Evolutionary conservation across 2,329 filamentous ascomycete genomes (phyloP).

Genomic region (Arthrinium phaeospermum): DNA sequence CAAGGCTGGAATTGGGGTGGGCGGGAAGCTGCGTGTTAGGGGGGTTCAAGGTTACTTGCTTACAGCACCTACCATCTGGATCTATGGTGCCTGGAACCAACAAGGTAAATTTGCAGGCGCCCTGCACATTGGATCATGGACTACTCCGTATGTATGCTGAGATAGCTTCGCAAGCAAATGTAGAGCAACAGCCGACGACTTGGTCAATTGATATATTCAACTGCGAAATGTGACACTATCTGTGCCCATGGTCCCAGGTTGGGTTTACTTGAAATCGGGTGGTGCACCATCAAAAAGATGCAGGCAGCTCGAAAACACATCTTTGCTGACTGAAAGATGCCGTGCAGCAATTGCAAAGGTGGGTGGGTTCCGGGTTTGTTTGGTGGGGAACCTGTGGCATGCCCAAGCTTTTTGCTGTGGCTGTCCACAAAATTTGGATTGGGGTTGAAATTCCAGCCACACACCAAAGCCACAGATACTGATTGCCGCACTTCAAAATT

Average conservation of each 20-base stretch:
- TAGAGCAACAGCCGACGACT: no score
- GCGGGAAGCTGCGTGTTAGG: slow-evolving; percentile 5
- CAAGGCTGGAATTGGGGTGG: neutral
- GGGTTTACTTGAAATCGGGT: neutral
- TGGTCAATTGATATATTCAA: neutral
- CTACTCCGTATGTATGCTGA: neutral
- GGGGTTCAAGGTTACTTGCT: neutral
- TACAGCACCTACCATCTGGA: slow-evolving; percentile 14
- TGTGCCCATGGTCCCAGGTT: neutral
- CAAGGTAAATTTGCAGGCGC: neutral
- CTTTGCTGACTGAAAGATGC: neutral
- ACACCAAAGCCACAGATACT: slow-evolving; percentile 16
- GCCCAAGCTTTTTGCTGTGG: neutral
- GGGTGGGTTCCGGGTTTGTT: neutral
- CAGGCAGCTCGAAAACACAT: neutral
- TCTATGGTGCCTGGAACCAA: neutral
- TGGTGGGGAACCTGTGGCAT: slow-evolving; percentile 5
- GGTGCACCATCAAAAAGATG: neutral
- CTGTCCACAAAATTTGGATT: slow-evolving; percentile 7
- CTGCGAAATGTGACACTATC: neutral
- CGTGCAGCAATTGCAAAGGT: slow-evolving; percentile 3
- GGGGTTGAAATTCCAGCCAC: slow-evolving; percentile 7
- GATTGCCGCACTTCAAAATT: slow-evolving; percentile 17
- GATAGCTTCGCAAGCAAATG: neutral
- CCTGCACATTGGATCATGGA: neutral